phyloP scores from a whole-genome alignment of 2,329 filamentous ascomycete genomes.

The Pezicula carpinea region DNA sequence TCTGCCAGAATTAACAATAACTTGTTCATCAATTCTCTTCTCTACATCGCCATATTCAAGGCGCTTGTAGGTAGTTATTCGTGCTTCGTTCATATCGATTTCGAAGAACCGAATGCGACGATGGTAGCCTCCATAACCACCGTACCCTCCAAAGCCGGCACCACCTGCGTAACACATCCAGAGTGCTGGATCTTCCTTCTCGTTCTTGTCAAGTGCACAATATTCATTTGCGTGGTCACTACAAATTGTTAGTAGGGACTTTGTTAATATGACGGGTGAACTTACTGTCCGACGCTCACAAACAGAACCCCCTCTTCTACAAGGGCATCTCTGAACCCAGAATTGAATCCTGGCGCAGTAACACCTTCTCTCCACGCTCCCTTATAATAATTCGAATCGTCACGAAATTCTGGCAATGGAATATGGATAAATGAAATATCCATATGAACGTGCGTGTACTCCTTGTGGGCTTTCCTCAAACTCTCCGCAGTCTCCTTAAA shows the following conservation, averaged over 20 bases:
- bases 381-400: conserved; percentile 51
- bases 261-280: conserved; percentile 19
- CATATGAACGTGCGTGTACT: conserved; percentile 90
- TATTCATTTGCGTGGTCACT: conserved; percentile 97
- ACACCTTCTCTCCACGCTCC: conserved; percentile 79
- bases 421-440: conserved; percentile 98
- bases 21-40: conserved; percentile 55
- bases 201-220: conserved; percentile 60
- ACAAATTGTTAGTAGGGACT: neutral
- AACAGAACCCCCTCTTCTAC: conserved; percentile 80
- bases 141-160: conserved; percentile 90
- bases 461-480: conserved; percentile 71
- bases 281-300: conserved; percentile 87
- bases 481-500: conserved; percentile 74
- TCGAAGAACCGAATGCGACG: conserved; percentile 86
- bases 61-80: conserved; percentile 89
- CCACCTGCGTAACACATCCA: conserved; percentile 99
- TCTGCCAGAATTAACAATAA: conserved; percentile 60
- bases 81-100: conserved; percentile 84
- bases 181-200: conserved; percentile 53
- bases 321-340: conserved; percentile 86
- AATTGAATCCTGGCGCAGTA: conserved; percentile 85
- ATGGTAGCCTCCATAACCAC: conserved; percentile 80
- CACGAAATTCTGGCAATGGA: conserved; percentile 82
- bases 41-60: conserved; percentile 62